Conservation (phyloP, 2,329 filamentous ascomycete genomes). For the Exophiala viscosa region DNA sequence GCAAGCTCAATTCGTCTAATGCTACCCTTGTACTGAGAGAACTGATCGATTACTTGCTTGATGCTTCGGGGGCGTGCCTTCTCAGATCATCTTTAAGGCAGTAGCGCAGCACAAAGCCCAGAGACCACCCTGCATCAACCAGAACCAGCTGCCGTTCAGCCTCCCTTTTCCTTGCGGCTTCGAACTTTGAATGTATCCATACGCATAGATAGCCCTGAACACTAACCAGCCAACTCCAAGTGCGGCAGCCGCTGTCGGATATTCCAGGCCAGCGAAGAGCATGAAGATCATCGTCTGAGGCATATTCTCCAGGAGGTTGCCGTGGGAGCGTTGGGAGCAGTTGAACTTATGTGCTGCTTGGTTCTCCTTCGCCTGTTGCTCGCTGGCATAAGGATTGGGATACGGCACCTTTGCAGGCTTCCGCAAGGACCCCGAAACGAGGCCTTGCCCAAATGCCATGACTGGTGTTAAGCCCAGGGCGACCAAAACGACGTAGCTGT, state of each 20-base stretch:
- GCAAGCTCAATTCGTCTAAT: no score
- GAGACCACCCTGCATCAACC: constrained; percentile 39
- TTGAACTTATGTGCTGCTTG: constrained; percentile 47
- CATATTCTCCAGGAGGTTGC: constrained; percentile 60
- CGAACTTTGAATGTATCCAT: constrained; percentile 39
- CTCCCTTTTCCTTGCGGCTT: constrained; percentile 36
- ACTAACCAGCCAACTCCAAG: constrained; percentile 51
- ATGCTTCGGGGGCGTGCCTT: background rate
- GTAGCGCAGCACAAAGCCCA: constrained; percentile 29
- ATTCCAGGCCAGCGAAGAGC: constrained; percentile 53
- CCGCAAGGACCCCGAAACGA: constrained; percentile 46
- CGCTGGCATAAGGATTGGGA: constrained; percentile 57
- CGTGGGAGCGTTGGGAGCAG: constrained; percentile 55
- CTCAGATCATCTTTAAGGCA: constrained; percentile 23
- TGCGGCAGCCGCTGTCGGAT: constrained; percentile 46
- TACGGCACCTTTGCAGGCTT: constrained; percentile 53
- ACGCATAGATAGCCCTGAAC: constrained; percentile 48
- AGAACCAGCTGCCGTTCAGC: constrained; percentile 35
- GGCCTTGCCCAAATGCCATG: constrained; percentile 51
- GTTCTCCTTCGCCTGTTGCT: constrained; percentile 50
- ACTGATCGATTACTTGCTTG: no score
- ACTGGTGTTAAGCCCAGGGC: constrained; percentile 53
- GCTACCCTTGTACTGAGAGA: no score
- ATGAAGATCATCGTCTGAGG: constrained; percentile 49
- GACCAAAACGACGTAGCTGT: constrained; percentile 52